A percentile compares a stretch with the other conserved stretches of the same genome.
These are phyloP conservation scores for Buxus sempervirens DNA, from an alignment of 164 flowering plant genomes.

Conservation along the genomic window DNA sequence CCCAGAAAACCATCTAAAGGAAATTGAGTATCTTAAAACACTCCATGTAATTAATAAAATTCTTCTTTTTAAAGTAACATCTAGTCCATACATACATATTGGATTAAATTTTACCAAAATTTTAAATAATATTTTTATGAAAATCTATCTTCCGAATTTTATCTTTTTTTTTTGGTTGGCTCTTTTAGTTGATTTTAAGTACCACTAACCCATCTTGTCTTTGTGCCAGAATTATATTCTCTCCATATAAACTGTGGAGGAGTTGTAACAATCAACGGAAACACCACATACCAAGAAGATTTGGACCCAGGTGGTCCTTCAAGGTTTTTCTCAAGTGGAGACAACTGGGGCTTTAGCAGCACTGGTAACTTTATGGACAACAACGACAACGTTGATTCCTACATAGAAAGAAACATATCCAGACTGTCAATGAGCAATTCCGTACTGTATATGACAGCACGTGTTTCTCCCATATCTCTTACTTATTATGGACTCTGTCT, in stretches of 20 bases:
- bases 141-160: not conserved
- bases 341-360: constrained; percentile 71
- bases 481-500: constrained; percentile 58
- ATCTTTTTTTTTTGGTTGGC: too few relatives aligned
- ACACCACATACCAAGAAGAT: constrained; percentile 50
- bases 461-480: constrained; percentile 58
- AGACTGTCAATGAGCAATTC: constrained; percentile 26
- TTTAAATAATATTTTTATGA: too few relatives aligned
- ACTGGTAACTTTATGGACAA: constrained; percentile 80
- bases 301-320: constrained; percentile 47
- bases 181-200: not conserved
- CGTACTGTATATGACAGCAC: constrained; percentile 56
- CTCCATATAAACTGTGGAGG: constrained; percentile 82
- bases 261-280: constrained; percentile 21
- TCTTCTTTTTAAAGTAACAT: too few relatives aligned
- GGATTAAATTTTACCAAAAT: not conserved
- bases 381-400: constrained; percentile 26
- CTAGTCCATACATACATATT: not conserved
- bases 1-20: not conserved
- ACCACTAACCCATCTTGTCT: not conserved
- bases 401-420: constrained; percentile 16
- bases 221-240: constrained; percentile 41
- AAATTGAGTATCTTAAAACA: not conserved
- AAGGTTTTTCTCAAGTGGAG: constrained; percentile 21
- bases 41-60: not conserved